Evolutionary conservation across 176 grass and related monocot species (phyloP).

Genomic region (Saccharum spontaneum): DNA sequence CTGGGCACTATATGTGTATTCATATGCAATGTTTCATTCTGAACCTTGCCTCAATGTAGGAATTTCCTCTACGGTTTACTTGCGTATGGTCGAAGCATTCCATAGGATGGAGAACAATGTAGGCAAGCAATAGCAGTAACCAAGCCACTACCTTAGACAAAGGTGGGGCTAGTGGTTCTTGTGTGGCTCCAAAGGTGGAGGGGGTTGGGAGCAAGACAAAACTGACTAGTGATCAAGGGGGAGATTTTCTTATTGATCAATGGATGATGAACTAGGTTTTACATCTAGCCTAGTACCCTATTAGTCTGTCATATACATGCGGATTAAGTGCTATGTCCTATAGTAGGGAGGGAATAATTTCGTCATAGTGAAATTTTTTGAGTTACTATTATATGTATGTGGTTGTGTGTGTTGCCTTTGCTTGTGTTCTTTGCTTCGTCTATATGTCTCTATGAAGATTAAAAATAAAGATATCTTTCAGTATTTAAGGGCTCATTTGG

Average conservation of each 20-base stretch:
- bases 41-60: background rate
- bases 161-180: background rate
- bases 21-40: background rate
- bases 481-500: background rate
- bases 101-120: background rate
- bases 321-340: background rate
- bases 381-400: no score
- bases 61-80: background rate
- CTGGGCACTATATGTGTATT: background rate
- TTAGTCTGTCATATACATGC: background rate
- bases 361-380: no score
- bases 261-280: background rate
- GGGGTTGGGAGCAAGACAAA: background rate
- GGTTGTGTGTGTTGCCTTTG: no score
- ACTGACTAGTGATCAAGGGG: background rate
- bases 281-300: background rate
- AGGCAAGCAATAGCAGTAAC: background rate
- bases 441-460: no score
- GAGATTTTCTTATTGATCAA: background rate
- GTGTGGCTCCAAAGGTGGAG: background rate
- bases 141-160: background rate
- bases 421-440: no score
- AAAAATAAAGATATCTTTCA: no score
- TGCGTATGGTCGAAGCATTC: background rate
- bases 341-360: background rate